These are phyloP conservation scores for Trypanosoma theileri DNA, from an alignment of 208 protist genomes.

Conservation along the genomic window DNA sequence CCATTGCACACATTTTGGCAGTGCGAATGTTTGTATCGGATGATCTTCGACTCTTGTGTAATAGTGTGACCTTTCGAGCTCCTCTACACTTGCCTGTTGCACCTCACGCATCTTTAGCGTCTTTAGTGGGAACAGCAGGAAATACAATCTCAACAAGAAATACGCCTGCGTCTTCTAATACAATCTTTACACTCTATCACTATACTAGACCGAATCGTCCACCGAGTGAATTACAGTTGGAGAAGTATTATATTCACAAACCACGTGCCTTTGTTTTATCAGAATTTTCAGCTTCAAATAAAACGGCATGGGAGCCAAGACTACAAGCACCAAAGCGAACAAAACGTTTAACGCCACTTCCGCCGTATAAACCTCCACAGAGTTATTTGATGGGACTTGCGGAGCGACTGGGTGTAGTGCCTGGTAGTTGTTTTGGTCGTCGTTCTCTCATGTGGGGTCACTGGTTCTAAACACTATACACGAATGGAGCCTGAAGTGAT, in stretches of 20 bases:
- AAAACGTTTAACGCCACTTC: slow-evolving; percentile 46
- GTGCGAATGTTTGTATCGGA: slow-evolving; percentile 66
- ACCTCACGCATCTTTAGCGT: slow-evolving; percentile 35
- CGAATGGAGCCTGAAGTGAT: too few species aligned
- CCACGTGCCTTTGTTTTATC: slow-evolving; percentile 30
- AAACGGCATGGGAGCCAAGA: slow-evolving; percentile 35
- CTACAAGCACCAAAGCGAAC: slow-evolving; percentile 56
- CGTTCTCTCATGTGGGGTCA: slow-evolving; percentile 88
- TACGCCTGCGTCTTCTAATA: neutral
- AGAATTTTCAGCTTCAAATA: slow-evolving; percentile 21
- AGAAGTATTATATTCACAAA: slow-evolving; percentile 73
- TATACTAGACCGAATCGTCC: slow-evolving; percentile 83
- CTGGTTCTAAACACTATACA: slow-evolving; percentile 64
- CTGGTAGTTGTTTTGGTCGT: slow-evolving; percentile 77
- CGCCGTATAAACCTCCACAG: slow-evolving; percentile 65
- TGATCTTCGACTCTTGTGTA: slow-evolving; percentile 80
- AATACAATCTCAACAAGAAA: neutral
- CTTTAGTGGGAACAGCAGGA: slow-evolving; percentile 11
- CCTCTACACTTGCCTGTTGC: slow-evolving; percentile 32
- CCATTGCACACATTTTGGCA: slow-evolving; percentile 40
- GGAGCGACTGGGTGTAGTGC: slow-evolving; percentile 76
- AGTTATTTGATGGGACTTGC: slow-evolving; percentile 88
- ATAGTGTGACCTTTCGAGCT: slow-evolving; percentile 54
- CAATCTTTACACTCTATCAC: slow-evolving; percentile 68
- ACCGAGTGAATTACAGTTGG: slow-evolving; percentile 73